Evolutionary conservation across 176 grass and related monocot genomes (phyloP).

Genomic region (Saccharum spontaneum): DNA sequence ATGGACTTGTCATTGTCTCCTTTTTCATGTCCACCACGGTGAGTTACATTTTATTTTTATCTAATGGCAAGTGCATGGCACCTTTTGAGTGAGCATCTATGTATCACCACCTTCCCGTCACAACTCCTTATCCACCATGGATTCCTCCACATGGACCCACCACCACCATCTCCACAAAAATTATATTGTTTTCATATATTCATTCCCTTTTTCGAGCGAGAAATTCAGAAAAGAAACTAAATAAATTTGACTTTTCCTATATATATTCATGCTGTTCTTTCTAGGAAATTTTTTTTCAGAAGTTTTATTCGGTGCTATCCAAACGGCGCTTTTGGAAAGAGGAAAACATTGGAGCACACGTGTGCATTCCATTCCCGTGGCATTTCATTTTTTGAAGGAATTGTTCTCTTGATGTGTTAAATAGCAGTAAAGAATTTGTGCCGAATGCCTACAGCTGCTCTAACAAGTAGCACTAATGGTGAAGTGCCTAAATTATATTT

Average conservation of each 20-base stretch:
- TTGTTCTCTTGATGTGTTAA: constrained; percentile 15
- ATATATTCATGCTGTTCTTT: neutral
- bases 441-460: neutral
- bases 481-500: constrained; percentile 29
- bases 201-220: neutral
- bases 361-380: constrained; percentile 12
- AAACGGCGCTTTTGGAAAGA: neutral
- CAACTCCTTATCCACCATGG: constrained; percentile 62
- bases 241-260: neutral
- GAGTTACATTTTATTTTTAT: constrained; percentile 38
- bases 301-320: constrained; percentile 37
- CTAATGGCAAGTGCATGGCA: constrained; percentile 13
- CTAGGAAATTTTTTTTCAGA: neutral
- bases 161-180: neutral
- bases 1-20: constrained; percentile 6
- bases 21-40: constrained; percentile 29
- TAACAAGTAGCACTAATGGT: constrained; percentile 14
- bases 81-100: constrained; percentile 63
- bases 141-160: constrained; percentile 33
- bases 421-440: constrained; percentile 34
- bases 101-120: constrained; percentile 29
- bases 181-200: constrained; percentile 1
- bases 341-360: constrained; percentile 25
- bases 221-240: neutral
- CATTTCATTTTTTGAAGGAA: neutral